phyloP scores from a whole-genome alignment of 441 rosid genomes.

The Jatropha podagrica region DNA sequence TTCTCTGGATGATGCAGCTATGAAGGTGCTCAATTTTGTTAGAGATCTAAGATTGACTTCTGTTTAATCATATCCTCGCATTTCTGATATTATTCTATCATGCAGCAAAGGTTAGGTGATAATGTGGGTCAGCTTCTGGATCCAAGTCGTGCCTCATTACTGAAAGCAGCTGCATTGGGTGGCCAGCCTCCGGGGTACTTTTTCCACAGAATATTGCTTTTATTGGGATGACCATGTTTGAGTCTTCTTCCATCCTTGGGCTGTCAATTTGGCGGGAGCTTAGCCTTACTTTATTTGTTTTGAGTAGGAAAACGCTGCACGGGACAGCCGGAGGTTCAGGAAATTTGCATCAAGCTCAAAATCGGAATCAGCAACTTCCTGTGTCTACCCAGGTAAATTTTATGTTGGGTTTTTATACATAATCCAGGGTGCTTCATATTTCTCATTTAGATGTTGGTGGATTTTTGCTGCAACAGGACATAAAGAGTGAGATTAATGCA shows the following conservation, averaged over 20 bases:
- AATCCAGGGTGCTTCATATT: background rate
- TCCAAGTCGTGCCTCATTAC: slow-evolving; percentile 66
- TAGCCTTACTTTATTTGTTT: slow-evolving; percentile 14
- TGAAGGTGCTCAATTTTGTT: slow-evolving; percentile 55
- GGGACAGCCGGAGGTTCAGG: slow-evolving; percentile 52
- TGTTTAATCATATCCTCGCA: background rate
- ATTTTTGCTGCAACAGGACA: slow-evolving; percentile 52
- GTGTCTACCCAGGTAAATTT: slow-evolving; percentile 54
- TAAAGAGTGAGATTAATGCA: slow-evolving; percentile 75
- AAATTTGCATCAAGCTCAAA: slow-evolving; percentile 67
- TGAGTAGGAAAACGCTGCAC: slow-evolving; percentile 69
- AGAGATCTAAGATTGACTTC: background rate
- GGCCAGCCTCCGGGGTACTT: slow-evolving; percentile 83
- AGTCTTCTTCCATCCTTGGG: background rate
- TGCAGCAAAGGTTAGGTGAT: slow-evolving; percentile 62
- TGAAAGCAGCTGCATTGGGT: slow-evolving; percentile 65
- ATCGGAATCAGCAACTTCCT: slow-evolving; percentile 69
- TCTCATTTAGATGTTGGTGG: background rate
- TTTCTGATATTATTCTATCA: slow-evolving; percentile 3
- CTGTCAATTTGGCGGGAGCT: background rate
- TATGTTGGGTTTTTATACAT: slow-evolving; percentile 9
- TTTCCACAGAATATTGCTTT: slow-evolving; percentile 16
- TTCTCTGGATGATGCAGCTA: slow-evolving; percentile 64
- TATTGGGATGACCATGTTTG: background rate
- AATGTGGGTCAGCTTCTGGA: slow-evolving; percentile 73